A percentile compares a stretch with the other conserved stretches of the same genome.
Conservation (phyloP, 257 asterid genomes). For the Paraleonurus japonicus region DNA sequence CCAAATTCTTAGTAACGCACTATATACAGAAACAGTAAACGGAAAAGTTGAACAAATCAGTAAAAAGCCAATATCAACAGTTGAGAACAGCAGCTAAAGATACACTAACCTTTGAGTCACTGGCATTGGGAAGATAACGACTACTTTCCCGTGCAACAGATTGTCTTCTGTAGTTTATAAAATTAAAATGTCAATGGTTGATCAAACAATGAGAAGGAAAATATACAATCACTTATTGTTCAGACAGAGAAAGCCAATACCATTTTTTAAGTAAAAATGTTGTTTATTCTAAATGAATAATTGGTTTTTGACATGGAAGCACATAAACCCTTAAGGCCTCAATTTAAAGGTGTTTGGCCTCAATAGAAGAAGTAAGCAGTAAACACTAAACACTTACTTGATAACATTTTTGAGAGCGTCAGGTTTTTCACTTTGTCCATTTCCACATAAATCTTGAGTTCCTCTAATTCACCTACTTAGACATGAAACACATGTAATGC, state of each 20-base stretch:
- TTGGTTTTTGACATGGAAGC: neutral
- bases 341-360: too few relatives aligned
- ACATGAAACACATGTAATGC: neutral
- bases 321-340: neutral
- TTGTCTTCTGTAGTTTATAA: conserved; percentile 37
- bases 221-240: neutral
- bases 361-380: neutral
- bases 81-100: neutral
- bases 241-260: neutral
- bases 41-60: conserved; percentile 17
- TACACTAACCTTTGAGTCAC: conserved; percentile 45
- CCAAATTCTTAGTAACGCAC: conserved; percentile 44
- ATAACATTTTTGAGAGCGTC: conserved; percentile 31
- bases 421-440: conserved; percentile 31
- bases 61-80: neutral
- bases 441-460: conserved; percentile 51
- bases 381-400: conserved; percentile 35
- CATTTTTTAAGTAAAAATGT: neutral
- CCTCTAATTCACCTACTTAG: conserved; percentile 29
- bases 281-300: neutral
- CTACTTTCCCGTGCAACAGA: conserved; percentile 26
- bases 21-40: conserved; percentile 31
- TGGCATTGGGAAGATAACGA: conserved; percentile 23
- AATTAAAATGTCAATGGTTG: neutral
- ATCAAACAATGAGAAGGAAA: conserved; percentile 3